These are phyloP conservation scores for Zizania latifolia DNA, from an alignment of 176 grass and related monocot genomes.

Conservation along the genomic window DNA sequence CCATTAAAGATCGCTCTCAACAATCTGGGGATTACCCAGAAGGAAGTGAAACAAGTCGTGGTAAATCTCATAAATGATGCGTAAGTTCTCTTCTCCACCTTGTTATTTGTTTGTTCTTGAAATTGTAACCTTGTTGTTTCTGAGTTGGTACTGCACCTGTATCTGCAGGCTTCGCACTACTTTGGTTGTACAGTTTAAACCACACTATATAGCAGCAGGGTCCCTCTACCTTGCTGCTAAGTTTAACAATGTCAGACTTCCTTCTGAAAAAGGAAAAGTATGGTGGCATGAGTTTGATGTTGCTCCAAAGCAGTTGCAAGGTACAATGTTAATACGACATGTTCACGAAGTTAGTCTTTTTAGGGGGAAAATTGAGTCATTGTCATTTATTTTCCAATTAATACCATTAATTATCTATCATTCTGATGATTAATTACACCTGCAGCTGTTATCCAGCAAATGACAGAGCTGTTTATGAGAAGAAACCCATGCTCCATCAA, in stretches of 20 bases:
- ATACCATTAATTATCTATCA: background rate
- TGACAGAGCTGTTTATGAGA: constrained; percentile 39
- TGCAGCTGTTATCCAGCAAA: constrained; percentile 56
- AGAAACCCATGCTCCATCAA: constrained; percentile 7
- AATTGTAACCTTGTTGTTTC: constrained; percentile 15
- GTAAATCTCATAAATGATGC: constrained; percentile 48
- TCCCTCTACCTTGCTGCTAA: constrained; percentile 42
- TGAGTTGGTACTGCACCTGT: background rate
- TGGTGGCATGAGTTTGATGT: constrained; percentile 61
- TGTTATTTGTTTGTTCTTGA: constrained; percentile 2
- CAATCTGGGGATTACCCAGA: constrained; percentile 39
- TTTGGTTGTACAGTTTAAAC: constrained; percentile 50
- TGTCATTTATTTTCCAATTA: background rate
- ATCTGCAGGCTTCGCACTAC: constrained; percentile 40
- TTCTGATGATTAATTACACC: background rate
- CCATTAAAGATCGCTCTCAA: constrained; percentile 52
- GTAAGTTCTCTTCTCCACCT: constrained; percentile 19
- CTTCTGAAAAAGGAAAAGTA: constrained; percentile 28
- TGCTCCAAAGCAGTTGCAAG: constrained; percentile 43
- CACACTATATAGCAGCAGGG: constrained; percentile 56
- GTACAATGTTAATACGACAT: background rate
- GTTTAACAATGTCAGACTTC: constrained; percentile 33
- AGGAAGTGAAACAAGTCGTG: constrained; percentile 51
- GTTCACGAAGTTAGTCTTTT: background rate
- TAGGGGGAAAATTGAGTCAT: background rate